Evolutionary conservation across 2,329 filamentous ascomycete species (phyloP), one percentile per base, ranked within the genome.

Genomic region (Aspergillus fumigatiaffinis): DNA sequence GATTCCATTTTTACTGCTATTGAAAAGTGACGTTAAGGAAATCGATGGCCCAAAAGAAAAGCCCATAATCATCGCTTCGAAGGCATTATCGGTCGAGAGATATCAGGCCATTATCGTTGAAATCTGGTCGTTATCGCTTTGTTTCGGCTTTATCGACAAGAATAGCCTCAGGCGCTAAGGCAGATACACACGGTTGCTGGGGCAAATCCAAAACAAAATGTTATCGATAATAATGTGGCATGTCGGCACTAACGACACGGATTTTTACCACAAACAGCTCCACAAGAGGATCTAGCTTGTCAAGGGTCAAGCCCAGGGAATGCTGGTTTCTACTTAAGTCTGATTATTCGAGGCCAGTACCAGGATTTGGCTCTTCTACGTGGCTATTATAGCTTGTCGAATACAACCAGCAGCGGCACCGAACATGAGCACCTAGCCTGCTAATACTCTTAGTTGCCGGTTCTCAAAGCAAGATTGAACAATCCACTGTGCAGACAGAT

Each of bases 131-230:
- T 35, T 32, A 12, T 32, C 29, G 12, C 12, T 1, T 32, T 32
- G 12, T 32, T 32, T 32, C 29, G 29, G 5, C 32, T 7, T 21
- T 44, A 23, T 47, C 21, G 44, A 47, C 26, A 47, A 14, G 0
- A 23, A 12, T 23, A 47, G 21, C 44, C 44, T 47, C 44, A 47
- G 44, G 44, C 44, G 10, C 21, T 25, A 47, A 47, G 44, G 44
- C 44, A 12, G 21, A 23, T 25, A 26, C 35, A 42, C 46, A 32
- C 41, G 50, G 65, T 67, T 67, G 65, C 65, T 60, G 60, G 64
- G 65, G 65, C 63, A 63, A 65, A n/a, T 38, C 55, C 58, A 51
- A 66, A 66, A 63, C 63, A 66, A 66, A 66, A 47, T 57, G 55
- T 57, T 63, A 61, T 65, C 63, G 63, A 67, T 67, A 66, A 67